phyloP scores from a whole-genome alignment of 495 filamentous ascomycete genomes.

The Hyaloscypha bicolor region DNA sequence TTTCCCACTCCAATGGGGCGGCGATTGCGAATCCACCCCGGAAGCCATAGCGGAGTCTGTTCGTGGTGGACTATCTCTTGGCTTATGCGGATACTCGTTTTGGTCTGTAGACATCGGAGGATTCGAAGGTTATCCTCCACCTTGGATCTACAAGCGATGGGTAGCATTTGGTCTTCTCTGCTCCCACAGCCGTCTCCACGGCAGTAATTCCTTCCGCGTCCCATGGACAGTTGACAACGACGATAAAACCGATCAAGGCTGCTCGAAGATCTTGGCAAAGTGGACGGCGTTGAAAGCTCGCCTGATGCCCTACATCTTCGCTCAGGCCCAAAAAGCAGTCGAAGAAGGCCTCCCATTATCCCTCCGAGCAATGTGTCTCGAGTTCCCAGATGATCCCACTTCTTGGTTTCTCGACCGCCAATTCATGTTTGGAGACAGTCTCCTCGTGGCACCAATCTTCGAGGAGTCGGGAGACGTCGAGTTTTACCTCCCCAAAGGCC shows the following conservation, averaged over 20 bases:
- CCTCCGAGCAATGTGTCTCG: slow-evolving; percentile 62
- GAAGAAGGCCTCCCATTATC: slow-evolving; percentile 52
- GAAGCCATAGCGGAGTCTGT: slow-evolving; percentile 75
- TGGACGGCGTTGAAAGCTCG: slow-evolving; percentile 64
- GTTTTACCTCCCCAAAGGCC: slow-evolving; percentile 63
- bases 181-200: slow-evolving; percentile 68
- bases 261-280: slow-evolving; percentile 55
- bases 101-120: slow-evolving; percentile 75
- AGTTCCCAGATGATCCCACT: slow-evolving; percentile 66
- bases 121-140: slow-evolving; percentile 68
- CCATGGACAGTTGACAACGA: slow-evolving; percentile 72
- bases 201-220: slow-evolving; percentile 66
- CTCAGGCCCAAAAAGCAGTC: slow-evolving; percentile 52
- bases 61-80: slow-evolving; percentile 67
- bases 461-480: slow-evolving; percentile 58
- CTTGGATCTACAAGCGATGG: slow-evolving; percentile 77
- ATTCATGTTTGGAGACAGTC: slow-evolving; percentile 63
- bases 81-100: slow-evolving; percentile 67
- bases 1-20: slow-evolving; percentile 67
- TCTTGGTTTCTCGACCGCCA: slow-evolving; percentile 65
- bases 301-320: slow-evolving; percentile 63
- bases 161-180: slow-evolving; percentile 72
- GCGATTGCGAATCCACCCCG: slow-evolving; percentile 73
- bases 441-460: slow-evolving; percentile 64
- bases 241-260: slow-evolving; percentile 45